phyloP scores from a whole-genome alignment of 768 basidiomycete species.

The Cystofilobasidium capitatum region DNA sequence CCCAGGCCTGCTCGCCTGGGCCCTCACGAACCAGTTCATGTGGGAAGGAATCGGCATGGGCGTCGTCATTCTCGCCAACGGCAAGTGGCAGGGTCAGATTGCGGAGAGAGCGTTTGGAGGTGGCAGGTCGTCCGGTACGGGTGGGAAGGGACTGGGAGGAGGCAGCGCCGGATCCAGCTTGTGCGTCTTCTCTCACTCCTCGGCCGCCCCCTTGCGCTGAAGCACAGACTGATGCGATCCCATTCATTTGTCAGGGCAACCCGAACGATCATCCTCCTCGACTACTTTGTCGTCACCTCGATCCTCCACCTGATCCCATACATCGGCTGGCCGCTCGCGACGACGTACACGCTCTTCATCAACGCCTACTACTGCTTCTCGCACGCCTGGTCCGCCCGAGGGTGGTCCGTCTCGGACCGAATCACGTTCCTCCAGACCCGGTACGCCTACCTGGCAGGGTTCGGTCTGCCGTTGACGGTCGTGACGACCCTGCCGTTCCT shows the following conservation, averaged over 20 bases:
- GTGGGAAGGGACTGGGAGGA: slow-evolving; percentile 5
- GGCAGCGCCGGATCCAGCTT: slow-evolving; percentile 26
- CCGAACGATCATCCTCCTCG: slow-evolving; percentile 33
- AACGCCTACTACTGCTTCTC: slow-evolving; percentile 39
- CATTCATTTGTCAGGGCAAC: slow-evolving; percentile 25
- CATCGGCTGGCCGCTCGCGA: slow-evolving; percentile 30
- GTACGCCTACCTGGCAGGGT: slow-evolving; percentile 37
- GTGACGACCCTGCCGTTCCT: slow-evolving; percentile 32
- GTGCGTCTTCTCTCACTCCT: slow-evolving; percentile 15
- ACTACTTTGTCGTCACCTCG: slow-evolving; percentile 37
- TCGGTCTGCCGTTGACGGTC: slow-evolving; percentile 36
- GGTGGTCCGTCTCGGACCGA: slow-evolving; percentile 22
- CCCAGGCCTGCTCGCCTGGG: slow-evolving; percentile 36
- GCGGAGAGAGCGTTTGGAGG: slow-evolving; percentile 18
- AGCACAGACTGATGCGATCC: slow-evolving; percentile 25
- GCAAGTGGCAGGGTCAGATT: slow-evolving; percentile 16
- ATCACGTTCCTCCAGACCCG: slow-evolving; percentile 34
- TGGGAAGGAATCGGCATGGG: slow-evolving; percentile 12
- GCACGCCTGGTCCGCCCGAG: slow-evolving; percentile 25
- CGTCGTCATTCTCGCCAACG: slow-evolving; percentile 20
- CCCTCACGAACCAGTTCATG: slow-evolving; percentile 29
- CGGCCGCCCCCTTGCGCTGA: background rate
- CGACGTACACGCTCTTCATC: slow-evolving; percentile 36
- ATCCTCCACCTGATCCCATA: slow-evolving; percentile 33
- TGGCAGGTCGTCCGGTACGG: background rate